phyloP scores from a whole-genome alignment of 805 yeast species.

The Pichia membranifaciens region DNA sequence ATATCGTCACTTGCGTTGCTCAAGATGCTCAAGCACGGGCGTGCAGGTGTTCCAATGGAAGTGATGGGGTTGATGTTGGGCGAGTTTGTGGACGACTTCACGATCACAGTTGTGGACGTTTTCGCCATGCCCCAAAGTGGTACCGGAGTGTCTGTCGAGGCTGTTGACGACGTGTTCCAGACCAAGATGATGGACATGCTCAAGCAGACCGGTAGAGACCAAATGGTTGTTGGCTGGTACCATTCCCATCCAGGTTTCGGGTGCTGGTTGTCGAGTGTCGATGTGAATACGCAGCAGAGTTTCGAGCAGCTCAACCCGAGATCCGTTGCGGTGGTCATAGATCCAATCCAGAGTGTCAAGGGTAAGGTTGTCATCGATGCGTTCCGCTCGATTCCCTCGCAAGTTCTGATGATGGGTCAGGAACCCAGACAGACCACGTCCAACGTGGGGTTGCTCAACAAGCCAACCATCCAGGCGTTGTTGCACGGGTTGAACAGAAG shows the following conservation, averaged over 20 bases:
- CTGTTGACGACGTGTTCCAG: conserved; percentile 98
- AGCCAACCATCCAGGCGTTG: conserved; percentile 93
- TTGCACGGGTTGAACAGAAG: conserved; percentile 96
- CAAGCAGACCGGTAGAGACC: conserved; percentile 97
- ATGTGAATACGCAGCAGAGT: conserved; percentile 95
- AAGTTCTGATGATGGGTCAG: conserved; percentile 87
- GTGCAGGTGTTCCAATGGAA: conserved; percentile 80
- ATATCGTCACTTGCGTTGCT: conserved; percentile 91
- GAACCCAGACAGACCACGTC: conserved; percentile 98
- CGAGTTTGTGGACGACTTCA: conserved; percentile 94
- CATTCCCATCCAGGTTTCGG: conserved; percentile 99
- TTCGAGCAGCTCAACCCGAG: conserved; percentile 93
- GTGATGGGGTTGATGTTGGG: conserved; percentile 98
- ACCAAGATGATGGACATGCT: conserved; percentile 99
- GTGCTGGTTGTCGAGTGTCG: conserved; percentile 98
- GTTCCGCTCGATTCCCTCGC: conserved; percentile 85
- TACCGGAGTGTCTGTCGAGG: conserved; percentile 98
- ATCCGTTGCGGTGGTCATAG: conserved; percentile 97
- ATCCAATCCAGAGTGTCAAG: conserved; percentile 97
- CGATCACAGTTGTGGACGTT: conserved; percentile 95
- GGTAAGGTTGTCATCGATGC: conserved; percentile 99
- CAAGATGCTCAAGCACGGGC: conserved; percentile 96
- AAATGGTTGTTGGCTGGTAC: conserved; percentile 99
- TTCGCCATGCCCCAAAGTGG: conserved; percentile 98
- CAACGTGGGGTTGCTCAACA: conserved; percentile 89